Base-by-base conservation (phyloP, 306 rosid species). In the Ceratonia siliqua region DNA sequence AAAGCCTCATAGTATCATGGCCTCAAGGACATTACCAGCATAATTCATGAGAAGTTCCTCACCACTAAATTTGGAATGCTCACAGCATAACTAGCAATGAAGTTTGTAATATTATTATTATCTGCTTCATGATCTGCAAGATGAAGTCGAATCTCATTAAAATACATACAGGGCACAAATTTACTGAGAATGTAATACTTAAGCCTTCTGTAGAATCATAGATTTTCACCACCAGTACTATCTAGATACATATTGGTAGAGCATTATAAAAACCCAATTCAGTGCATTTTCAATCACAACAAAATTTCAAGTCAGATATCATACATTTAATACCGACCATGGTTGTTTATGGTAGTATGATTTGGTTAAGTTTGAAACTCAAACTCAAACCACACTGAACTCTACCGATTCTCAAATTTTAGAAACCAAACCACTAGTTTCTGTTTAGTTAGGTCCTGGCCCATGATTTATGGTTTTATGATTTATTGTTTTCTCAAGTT, bases 11-110 rank as follows among this genome's bases (percentile, higher is more conserved):
- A 67, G 45, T 48, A 78, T 72, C 70, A 71, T 75, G 73, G 84
- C 87, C 83, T 70, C 68, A 79, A 80, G 84, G 76, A 75, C 68
- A 72, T 85, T 89, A 84, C 88, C 84, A 83, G 88, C 65, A 78
- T 69, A 64, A 82, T 80, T 85, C 90, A 88, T 83, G 88, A 84
- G 79, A 91, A 89, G 87, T 81, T 90, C 85, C 96, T 94, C 89
- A 94, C 98, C 97, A 17, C 85, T 87, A 88, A 83, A 86, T 91
- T 90, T 72, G 92, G 98, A 81, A 88, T 77, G 89, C 88, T 79
- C 80, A 80, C 72, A 80, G 69, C 90, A 82, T 87, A 88, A 82
- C 75, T 72, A 68, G 55, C 80, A 79, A 94, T 86, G 83, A 89
- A 89, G 77, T 73, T 42, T 57, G 97, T 67, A 79, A 85, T 68